Evolutionary conservation across 1,284 basidiomycete genomes (phyloP).

Genomic region (Cryptococcus deneoformans): DNA sequence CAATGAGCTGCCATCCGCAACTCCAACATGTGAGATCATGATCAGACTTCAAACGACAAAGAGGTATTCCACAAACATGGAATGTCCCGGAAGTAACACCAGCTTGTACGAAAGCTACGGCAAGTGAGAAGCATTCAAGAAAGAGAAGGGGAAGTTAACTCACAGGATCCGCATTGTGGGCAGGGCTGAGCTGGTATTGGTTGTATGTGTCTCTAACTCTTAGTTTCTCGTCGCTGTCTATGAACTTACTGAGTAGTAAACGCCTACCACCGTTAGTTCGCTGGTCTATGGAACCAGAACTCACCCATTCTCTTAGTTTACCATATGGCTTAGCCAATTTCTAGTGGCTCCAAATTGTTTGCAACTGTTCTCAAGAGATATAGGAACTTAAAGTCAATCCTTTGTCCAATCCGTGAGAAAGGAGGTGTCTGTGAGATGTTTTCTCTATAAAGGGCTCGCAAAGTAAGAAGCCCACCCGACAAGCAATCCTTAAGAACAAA

Average conservation of each 20-base stretch:
- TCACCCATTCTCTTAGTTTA: too few relatives aligned
- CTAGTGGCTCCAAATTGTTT: too few relatives aligned
- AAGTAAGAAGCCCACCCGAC: too few relatives aligned
- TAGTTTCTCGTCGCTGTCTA: background rate
- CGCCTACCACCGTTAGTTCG: slow-evolving; percentile 5
- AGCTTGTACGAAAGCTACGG: slow-evolving; percentile 14
- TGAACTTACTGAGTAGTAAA: slow-evolving; percentile 23
- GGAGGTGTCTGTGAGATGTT: too few relatives aligned
- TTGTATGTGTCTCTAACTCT: slow-evolving; percentile 8
- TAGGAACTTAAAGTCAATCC: too few relatives aligned
- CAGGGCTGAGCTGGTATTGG: slow-evolving; percentile 11
- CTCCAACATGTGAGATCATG: slow-evolving; percentile 18
- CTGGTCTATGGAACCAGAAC: too few relatives aligned
- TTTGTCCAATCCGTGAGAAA: slow-evolving; percentile 6
- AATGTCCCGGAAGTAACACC: slow-evolving; percentile 14
- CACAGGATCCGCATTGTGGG: slow-evolving; percentile 8
- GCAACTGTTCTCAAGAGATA: too few relatives aligned
- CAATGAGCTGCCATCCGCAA: slow-evolving; percentile 17
- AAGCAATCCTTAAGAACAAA: too few relatives aligned
- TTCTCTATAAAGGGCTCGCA: too few relatives aligned
- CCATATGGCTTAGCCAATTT: too few relatives aligned
- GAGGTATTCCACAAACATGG: slow-evolving; percentile 27
- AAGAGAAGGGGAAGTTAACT: background rate
- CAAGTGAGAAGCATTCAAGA: background rate
- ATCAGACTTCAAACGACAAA: slow-evolving; percentile 18